Evolutionary conservation across 108 stramenopile genomes (phyloP).

Genomic region (Aurantiochytrium sp.): DNA sequence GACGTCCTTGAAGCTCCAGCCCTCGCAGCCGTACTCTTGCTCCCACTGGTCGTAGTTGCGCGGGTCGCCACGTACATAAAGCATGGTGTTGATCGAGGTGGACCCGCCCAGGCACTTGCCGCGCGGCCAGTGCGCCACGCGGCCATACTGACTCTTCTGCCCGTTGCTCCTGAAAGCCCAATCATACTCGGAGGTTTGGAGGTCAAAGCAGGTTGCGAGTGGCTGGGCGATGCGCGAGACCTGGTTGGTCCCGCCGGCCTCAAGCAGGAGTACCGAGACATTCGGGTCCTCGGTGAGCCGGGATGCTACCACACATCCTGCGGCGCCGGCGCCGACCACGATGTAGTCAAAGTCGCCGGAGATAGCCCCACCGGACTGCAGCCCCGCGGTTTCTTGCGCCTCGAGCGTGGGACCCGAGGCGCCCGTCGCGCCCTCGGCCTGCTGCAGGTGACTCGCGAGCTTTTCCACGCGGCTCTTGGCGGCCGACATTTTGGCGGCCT

Average conservation of each 20-base stretch:
- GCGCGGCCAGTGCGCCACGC: conserved; percentile 43
- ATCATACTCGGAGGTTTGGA: conserved; percentile 1
- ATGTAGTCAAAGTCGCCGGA: conserved; percentile 61
- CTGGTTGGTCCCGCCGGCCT: conserved; percentile 44
- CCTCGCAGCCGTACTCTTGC: conserved; percentile 31
- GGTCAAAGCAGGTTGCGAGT: background rate
- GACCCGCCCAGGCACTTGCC: conserved; percentile 55
- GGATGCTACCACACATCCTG: conserved; percentile 68
- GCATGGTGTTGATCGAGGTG: conserved; percentile 49
- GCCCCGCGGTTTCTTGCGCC: background rate
- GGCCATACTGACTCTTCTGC: conserved; percentile 20
- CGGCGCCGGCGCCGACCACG: conserved; percentile 70
- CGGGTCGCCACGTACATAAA: conserved; percentile 50
- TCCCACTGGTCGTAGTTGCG: conserved; percentile 55
- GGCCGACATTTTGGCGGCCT: background rate
- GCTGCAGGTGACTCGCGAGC: background rate
- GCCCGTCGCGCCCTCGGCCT: background rate
- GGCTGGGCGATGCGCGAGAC: background rate
- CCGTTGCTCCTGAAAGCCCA: background rate
- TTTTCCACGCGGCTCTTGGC: background rate
- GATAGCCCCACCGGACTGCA: background rate
- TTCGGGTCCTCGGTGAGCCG: conserved; percentile 45
- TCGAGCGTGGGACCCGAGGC: background rate
- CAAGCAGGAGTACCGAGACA: conserved; percentile 47
- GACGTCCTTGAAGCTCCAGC: conserved; percentile 42